Evolutionary conservation across 2,329 filamentous ascomycete species (phyloP).

Genomic region (Diaporthe sp.): DNA sequence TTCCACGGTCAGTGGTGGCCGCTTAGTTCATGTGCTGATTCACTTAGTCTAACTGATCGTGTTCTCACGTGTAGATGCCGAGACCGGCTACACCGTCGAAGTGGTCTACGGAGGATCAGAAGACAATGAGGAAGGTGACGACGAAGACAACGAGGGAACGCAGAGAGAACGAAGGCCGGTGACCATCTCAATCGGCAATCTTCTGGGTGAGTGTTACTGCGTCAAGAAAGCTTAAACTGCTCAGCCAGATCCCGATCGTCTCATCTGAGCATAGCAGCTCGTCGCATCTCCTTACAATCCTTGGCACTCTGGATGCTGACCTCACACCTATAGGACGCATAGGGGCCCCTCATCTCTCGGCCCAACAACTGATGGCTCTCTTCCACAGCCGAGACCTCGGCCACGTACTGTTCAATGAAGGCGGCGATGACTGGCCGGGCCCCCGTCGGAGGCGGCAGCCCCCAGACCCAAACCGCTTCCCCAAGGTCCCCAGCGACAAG

Average conservation of each 20-base stretch:
- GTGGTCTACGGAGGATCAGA: constrained; percentile 43
- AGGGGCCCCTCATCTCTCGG: constrained; percentile 37
- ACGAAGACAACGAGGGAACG: constrained; percentile 40
- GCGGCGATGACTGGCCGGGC: constrained; percentile 45
- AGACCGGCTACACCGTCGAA: constrained; percentile 36
- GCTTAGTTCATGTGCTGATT: not conserved
- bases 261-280: not conserved
- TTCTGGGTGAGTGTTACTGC: constrained; percentile 35
- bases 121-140: constrained; percentile 42
- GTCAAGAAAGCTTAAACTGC: constrained; percentile 16
- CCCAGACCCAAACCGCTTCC: constrained; percentile 74
- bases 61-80: constrained; percentile 38
- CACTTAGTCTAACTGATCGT: not conserved
- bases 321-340: constrained; percentile 33
- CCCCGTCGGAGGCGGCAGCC: constrained; percentile 59
- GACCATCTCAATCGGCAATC: constrained; percentile 28
- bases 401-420: constrained; percentile 53
- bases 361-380: constrained; percentile 56
- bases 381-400: constrained; percentile 57
- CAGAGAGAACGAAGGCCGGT: not conserved
- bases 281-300: not conserved
- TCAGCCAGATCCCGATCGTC: constrained; percentile 4
- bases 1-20: constrained; percentile 37
- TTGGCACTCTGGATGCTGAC: constrained; percentile 26
- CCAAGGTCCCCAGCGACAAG: constrained; percentile 85